phyloP scores from a whole-genome alignment of 306 rosid species.

The Pterocarpus santalinus region DNA sequence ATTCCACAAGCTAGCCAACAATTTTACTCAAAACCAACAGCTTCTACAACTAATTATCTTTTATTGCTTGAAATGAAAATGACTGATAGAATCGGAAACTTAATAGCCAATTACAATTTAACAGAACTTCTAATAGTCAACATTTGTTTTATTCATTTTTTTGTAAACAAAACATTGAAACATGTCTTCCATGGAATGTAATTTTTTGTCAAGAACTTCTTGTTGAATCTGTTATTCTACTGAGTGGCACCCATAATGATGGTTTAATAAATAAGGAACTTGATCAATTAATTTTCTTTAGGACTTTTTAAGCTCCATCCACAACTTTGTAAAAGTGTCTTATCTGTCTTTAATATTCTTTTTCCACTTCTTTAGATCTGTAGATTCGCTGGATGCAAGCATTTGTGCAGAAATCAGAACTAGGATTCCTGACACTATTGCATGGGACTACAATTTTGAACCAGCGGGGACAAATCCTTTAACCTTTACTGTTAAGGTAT shows the following conservation, averaged over 20 bases:
- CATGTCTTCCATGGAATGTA: neutral
- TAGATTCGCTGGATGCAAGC: constrained; percentile 79
- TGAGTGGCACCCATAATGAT: constrained; percentile 1
- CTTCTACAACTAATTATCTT: constrained; percentile 38
- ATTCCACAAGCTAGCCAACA: constrained; percentile 23
- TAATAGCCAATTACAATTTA: constrained; percentile 21
- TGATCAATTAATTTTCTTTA: constrained; percentile 22
- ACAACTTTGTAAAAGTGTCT: constrained; percentile 8
- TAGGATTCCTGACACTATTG: constrained; percentile 86
- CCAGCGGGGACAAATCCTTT: constrained; percentile 87
- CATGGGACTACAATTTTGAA: constrained; percentile 96
- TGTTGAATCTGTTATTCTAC: constrained; percentile 26
- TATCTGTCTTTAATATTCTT: constrained; percentile 27
- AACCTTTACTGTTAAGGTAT: constrained; percentile 88
- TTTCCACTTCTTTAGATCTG: constrained; percentile 64
- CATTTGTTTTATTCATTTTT: neutral
- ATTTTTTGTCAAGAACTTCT: constrained; percentile 22
- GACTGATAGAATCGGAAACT: neutral
- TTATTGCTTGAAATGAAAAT: constrained; percentile 2
- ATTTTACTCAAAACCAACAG: neutral
- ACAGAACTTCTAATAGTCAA: neutral
- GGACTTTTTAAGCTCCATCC: neutral
- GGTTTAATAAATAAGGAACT: constrained; percentile 10
- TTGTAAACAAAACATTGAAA: neutral
- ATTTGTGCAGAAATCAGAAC: constrained; percentile 95